Evolutionary conservation across 208 protist genomes (phyloP).

Genomic region (Leishmania major): DNA sequence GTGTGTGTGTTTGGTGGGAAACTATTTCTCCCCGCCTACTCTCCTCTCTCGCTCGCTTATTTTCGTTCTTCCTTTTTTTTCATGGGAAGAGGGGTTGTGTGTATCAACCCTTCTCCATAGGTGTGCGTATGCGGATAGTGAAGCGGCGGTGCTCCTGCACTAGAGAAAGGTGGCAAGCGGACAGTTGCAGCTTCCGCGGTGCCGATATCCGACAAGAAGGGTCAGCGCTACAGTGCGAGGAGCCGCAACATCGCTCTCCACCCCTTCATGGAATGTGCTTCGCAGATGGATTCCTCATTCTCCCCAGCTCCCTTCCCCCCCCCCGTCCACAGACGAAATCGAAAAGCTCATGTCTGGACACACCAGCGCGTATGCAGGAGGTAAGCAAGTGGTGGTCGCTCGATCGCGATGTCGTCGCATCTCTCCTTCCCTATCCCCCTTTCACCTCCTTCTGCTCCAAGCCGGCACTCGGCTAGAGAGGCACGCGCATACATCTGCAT

Average conservation of each 20-base stretch:
- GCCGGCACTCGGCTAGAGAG: not conserved
- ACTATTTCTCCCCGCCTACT: not conserved
- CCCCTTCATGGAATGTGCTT: not conserved
- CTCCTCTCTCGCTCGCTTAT: not conserved
- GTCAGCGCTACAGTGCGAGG: not conserved
- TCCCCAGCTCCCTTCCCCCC: not conserved
- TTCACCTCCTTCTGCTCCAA: not conserved
- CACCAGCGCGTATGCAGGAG: not conserved
- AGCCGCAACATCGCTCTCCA: not conserved
- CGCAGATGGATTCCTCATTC: not conserved
- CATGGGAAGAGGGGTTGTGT: not conserved
- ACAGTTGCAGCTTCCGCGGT: not conserved
- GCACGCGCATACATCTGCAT: not conserved
- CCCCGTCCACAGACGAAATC: not conserved
- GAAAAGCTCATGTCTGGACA: too few species aligned
- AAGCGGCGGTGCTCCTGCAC: not conserved
- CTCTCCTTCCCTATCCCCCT: not conserved
- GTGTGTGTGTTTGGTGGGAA: not conserved
- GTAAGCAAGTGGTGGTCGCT: not conserved
- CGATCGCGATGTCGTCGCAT: not conserved
- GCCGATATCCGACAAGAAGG: not conserved
- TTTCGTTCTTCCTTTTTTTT: not conserved
- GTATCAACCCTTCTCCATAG: not conserved
- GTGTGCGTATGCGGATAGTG: not conserved
- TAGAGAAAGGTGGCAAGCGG: not conserved